phyloP scores from a whole-genome alignment of 441 rosid genomes.

The Macaranga tanarius region DNA sequence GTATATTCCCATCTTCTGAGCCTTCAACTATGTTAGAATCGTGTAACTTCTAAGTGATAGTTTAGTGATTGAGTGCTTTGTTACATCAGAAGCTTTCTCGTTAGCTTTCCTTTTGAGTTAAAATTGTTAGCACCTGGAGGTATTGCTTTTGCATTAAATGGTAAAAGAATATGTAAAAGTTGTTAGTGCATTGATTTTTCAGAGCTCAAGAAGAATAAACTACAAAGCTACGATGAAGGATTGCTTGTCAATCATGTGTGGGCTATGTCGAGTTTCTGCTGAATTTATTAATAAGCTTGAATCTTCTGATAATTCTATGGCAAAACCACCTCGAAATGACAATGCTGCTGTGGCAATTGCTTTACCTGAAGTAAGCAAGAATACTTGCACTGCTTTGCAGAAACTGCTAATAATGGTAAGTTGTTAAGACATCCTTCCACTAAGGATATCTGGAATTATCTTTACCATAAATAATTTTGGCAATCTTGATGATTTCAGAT shows the following conservation, averaged over 20 bases:
- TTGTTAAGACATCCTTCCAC: slow-evolving; percentile 7
- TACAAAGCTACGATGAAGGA: slow-evolving; percentile 64
- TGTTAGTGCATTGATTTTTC: slow-evolving; percentile 27
- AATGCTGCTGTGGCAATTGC: slow-evolving; percentile 36
- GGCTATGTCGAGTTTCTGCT: slow-evolving; percentile 35
- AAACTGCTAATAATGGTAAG: slow-evolving; percentile 63
- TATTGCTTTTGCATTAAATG: not conserved
- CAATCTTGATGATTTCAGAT: slow-evolving; percentile 43
- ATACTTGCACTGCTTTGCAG: slow-evolving; percentile 47
- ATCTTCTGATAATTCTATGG: slow-evolving; percentile 22
- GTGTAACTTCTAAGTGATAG: not conserved
- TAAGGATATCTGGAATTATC: slow-evolving; percentile 1
- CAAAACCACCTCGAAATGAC: slow-evolving; percentile 29
- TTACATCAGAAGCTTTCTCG: slow-evolving; percentile 10
- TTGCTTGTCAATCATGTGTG: slow-evolving; percentile 56
- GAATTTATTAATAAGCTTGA: slow-evolving; percentile 17
- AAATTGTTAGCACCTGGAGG: not conserved
- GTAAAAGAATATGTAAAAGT: not conserved
- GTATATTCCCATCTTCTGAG: slow-evolving; percentile 35
- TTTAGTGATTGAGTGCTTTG: not conserved
- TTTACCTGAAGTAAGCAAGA: slow-evolving; percentile 47
- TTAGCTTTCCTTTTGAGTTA: not conserved
- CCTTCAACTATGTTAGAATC: slow-evolving; percentile 1
- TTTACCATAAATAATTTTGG: not conserved
- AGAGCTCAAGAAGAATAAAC: slow-evolving; percentile 77